Conservation (phyloP, 2,329 filamentous ascomycete genomes). For the Ascochyta koolunga region DNA sequence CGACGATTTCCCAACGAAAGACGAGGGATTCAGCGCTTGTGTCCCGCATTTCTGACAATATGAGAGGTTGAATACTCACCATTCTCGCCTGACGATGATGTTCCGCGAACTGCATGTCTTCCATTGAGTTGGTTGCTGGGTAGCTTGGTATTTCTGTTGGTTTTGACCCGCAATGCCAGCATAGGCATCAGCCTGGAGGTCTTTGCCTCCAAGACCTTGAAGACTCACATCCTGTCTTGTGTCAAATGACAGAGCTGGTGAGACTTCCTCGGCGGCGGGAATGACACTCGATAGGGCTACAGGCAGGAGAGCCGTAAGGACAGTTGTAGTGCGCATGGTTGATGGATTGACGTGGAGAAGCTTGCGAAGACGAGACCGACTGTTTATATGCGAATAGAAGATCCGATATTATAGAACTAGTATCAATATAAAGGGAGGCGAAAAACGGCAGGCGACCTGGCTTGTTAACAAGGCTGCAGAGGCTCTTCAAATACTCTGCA, state of each 20-base stretch:
- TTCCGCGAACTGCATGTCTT: conserved; percentile 48
- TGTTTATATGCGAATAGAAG: not conserved
- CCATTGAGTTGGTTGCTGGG: conserved; percentile 25
- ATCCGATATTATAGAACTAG: conserved; percentile 15
- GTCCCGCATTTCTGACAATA: no score
- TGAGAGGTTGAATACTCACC: conserved; percentile 43
- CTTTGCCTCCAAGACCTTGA: conserved; percentile 20
- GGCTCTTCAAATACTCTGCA: conserved; percentile 23
- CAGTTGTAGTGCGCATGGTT: conserved; percentile 27
- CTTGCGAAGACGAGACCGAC: not conserved
- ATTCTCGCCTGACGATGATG: conserved; percentile 51
- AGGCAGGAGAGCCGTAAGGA: conserved; percentile 24
- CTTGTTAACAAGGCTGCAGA: conserved; percentile 8
- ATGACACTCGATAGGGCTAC: conserved; percentile 24
- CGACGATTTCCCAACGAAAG: no score
- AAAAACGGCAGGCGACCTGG: conserved; percentile 19
- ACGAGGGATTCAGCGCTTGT: no score
- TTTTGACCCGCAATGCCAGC: conserved; percentile 32
- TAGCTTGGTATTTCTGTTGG: conserved; percentile 36
- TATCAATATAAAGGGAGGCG: conserved; percentile 14
- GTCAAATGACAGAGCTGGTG: conserved; percentile 19
- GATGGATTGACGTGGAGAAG: not conserved
- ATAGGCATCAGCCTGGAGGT: conserved; percentile 29
- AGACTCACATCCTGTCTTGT: conserved; percentile 22
- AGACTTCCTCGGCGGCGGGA: conserved; percentile 14